Conservation (phyloP, 148 eudicot species). For the Simmondsia chinensis region DNA sequence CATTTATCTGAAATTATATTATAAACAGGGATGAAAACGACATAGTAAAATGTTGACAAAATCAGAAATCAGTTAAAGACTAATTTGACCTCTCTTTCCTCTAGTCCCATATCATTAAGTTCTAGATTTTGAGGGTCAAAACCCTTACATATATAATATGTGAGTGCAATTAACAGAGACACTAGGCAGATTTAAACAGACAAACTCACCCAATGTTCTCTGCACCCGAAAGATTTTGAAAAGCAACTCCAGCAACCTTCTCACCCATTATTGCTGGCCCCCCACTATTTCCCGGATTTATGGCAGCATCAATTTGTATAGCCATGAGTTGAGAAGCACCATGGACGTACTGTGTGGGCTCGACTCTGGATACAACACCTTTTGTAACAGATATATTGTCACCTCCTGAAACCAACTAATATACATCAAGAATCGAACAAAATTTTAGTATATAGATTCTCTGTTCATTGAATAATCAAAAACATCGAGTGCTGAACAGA, state of each 20-base stretch:
- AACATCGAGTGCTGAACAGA: too few relatives aligned
- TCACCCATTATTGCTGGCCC: slow-evolving; percentile 99
- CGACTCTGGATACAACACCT: slow-evolving; percentile 98
- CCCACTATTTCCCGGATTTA: slow-evolving; percentile 97
- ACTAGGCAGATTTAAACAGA: too few relatives aligned
- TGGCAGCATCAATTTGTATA: slow-evolving; percentile 98
- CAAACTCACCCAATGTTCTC: slow-evolving; percentile 91
- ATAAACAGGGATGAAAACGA: too few relatives aligned
- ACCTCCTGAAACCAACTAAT: slow-evolving; percentile 48
- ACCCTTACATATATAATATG: too few relatives aligned
- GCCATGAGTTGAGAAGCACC: slow-evolving; percentile 89
- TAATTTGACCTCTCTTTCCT: too few relatives aligned
- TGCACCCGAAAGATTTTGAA: slow-evolving; percentile 95
- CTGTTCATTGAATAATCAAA: too few relatives aligned
- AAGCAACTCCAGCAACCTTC: slow-evolving; percentile 97
- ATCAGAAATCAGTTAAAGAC: too few relatives aligned
- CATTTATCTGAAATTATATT: too few relatives aligned
- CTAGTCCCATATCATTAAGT: too few relatives aligned
- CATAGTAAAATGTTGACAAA: too few relatives aligned
- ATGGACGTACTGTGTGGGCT: slow-evolving; percentile 90
- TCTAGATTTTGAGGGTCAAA: too few relatives aligned
- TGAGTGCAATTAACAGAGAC: too few relatives aligned
- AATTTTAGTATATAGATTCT: not conserved
- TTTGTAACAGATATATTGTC: slow-evolving; percentile 93
- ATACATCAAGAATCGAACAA: not conserved